Base-by-base conservation (phyloP, 2,329 filamentous ascomycete genomes). In the Trichocomaceae sp. region DNA sequence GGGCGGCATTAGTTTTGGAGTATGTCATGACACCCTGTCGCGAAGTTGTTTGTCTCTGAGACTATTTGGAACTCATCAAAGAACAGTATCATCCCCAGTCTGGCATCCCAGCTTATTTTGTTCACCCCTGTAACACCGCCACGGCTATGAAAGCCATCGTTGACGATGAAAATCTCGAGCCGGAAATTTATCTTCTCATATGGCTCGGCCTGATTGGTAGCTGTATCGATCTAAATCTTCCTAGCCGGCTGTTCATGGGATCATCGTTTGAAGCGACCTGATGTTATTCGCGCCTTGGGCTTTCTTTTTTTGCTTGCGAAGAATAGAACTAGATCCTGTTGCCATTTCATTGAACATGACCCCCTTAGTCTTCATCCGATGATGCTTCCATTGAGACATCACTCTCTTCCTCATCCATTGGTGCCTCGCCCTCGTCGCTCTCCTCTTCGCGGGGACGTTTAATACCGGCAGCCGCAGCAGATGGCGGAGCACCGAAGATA, bases 201-300 rank as follows among this genome's bases (percentile, higher is more conserved):
- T 97, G 92, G 91, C 78, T 96, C 59, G 91, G 91, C n/a, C 75
- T 95, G 56, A 83, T 95, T 45, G 92, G 91, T 57, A 83, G 83
- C 50, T 85, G 83, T 61, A 86, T 96, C 41, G 88, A 89, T 55
- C 77, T 97, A 60, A 84, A 83, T 79, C 76, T 95, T 59, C 88
- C 89, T 55, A 80, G 82, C 64, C 82, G 85, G 66, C 81, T 92
- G 52, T 69, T 74, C 58, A 60, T 59, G 45, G 20, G 55, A 58
- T 56, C 59, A 59, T 58, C 54, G 47, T 44, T 48, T 23, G 13
- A 47, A 46, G 26, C 44, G 31, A 57, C 39, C 9, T 47, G 23
- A 58, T 42, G 13, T 12, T 31, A 22, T 20, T 20, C 41, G 35
- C 51, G 39, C 53, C 56, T 41, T 19, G 15, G 35, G 23, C n/a